Conservation (phyloP, 2,329 filamentous ascomycete genomes). For the Cercospora sp. region DNA sequence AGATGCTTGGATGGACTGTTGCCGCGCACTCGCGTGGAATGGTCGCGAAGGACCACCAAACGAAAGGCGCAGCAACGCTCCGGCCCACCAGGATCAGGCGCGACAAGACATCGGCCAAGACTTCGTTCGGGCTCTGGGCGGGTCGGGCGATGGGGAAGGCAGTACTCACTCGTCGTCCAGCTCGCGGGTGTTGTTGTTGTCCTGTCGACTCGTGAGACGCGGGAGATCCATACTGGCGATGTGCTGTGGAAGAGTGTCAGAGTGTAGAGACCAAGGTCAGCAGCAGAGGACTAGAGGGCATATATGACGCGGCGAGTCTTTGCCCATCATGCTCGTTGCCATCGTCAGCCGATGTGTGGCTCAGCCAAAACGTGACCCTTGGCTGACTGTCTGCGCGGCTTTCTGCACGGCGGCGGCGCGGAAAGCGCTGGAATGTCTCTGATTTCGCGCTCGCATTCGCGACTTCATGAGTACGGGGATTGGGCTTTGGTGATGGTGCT, state of each 20-base stretch:
- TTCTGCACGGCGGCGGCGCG: neutral
- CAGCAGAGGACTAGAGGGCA: neutral
- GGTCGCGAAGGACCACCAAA: neutral
- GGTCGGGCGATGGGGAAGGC: constrained; percentile 4
- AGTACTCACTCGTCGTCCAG: constrained; percentile 4
- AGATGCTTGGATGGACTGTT: neutral
- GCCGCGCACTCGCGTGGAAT: constrained; percentile 3
- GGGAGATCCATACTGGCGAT: neutral
- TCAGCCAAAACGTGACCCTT: constrained; percentile 1
- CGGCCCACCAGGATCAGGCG: neutral
- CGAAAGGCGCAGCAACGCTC: constrained; percentile 10
- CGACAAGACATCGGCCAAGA: neutral
- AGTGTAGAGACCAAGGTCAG: neutral
- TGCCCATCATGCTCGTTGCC: neutral
- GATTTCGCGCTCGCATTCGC: neutral
- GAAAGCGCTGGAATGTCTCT: neutral
- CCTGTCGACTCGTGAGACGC: neutral
- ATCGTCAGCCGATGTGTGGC: constrained; percentile 1
- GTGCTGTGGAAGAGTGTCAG: neutral
- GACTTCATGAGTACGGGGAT: neutral
- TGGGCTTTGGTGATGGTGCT: neutral
- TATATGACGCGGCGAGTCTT: neutral
- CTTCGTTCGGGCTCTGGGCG: neutral
- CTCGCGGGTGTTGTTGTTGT: constrained; percentile 9
- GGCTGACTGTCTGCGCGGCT: neutral